These are phyloP conservation scores for Urtica urens DNA, from an alignment of 306 rosid genomes.

Conservation along the genomic window DNA sequence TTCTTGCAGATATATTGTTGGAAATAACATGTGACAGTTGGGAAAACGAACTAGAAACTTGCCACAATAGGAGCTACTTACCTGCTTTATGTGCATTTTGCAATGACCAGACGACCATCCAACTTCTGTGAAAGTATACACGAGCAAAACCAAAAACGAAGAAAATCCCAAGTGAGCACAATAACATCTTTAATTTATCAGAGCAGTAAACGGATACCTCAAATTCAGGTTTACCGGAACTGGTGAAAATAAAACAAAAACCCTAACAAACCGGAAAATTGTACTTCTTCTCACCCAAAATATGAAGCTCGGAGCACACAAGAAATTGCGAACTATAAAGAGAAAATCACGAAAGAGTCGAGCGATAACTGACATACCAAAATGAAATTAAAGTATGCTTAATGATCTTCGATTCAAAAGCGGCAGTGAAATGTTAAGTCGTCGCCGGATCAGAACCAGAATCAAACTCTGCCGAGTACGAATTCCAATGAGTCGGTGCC, in stretches of 20 bases:
- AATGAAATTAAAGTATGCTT: not conserved
- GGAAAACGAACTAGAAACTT: not conserved
- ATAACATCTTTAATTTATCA: not conserved
- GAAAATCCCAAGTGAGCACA: not conserved
- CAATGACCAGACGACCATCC: slow-evolving; percentile 24
- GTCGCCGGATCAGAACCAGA: too few relatives aligned
- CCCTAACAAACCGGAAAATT: not conserved
- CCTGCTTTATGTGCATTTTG: slow-evolving; percentile 95
- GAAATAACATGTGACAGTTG: too few relatives aligned
- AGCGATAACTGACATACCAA: not conserved
- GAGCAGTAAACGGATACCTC: not conserved
- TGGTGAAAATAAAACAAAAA: not conserved
- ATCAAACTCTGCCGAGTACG: too few relatives aligned
- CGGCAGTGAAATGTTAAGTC: not conserved
- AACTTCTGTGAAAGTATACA: slow-evolving; percentile 20
- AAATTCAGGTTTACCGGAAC: not conserved
- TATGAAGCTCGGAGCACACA: not conserved
- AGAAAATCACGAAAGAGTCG: not conserved
- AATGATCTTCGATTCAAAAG: not conserved
- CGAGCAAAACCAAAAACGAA: not conserved
- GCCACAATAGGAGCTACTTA: slow-evolving; percentile 19
- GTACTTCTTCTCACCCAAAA: not conserved
- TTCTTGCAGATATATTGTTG: too few relatives aligned
- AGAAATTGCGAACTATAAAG: not conserved
- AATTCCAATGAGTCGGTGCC: too few relatives aligned